These are phyloP conservation scores for Carex sylvatica DNA, from an alignment of 202 grass and related monocot genomes.

Conservation along the genomic window DNA sequence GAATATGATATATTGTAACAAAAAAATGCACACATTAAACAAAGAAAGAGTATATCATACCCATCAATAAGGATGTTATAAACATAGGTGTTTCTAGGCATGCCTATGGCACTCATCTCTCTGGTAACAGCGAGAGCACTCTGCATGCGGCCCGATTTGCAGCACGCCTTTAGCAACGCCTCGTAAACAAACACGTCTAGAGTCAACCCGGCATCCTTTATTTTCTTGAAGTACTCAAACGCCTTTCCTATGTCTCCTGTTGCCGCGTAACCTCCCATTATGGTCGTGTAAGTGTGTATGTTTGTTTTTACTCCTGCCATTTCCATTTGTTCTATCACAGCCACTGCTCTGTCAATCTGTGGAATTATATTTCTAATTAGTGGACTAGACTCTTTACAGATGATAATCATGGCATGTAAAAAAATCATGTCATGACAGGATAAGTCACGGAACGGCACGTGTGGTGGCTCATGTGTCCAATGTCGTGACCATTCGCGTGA, in stretches of 20 bases:
- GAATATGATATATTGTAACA: slow-evolving; percentile 12
- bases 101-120: slow-evolving; percentile 79
- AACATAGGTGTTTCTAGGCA: slow-evolving; percentile 83
- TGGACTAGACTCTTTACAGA: background rate
- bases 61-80: slow-evolving; percentile 96
- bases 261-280: slow-evolving; percentile 96
- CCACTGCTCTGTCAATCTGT: slow-evolving; percentile 73
- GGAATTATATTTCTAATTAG: background rate
- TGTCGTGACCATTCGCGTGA: too few species aligned
- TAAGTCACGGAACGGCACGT: too few species aligned
- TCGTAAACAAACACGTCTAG: slow-evolving; percentile 95
- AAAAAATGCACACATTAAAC: slow-evolving; percentile 5
- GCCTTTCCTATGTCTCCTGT: slow-evolving; percentile 78
- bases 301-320: slow-evolving; percentile 65
- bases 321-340: slow-evolving; percentile 78
- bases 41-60: slow-evolving; percentile 41
- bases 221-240: slow-evolving; percentile 93
- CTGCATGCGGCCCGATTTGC: slow-evolving; percentile 96
- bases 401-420: background rate
- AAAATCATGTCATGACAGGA: too few species aligned
- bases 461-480: too few species aligned
- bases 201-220: slow-evolving; percentile 74
- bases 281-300: slow-evolving; percentile 80
- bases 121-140: slow-evolving; percentile 84
- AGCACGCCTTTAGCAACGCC: slow-evolving; percentile 82